Conservation (phyloP, 208 protist genomes). For the Trypanosoma grayi region DNA sequence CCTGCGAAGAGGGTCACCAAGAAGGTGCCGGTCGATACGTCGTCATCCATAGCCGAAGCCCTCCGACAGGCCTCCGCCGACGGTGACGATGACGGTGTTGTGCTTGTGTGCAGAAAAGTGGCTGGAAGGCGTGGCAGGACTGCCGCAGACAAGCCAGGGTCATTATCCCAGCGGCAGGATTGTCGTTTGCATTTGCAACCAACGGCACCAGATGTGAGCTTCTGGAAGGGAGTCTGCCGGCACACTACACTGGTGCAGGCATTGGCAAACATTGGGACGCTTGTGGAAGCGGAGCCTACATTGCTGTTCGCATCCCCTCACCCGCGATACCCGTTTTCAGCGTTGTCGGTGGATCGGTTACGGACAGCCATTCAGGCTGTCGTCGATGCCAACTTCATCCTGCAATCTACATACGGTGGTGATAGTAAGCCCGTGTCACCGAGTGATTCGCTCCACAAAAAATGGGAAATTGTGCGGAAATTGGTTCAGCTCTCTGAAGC, state of each 20-base stretch:
- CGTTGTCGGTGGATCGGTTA: conserved; percentile 12
- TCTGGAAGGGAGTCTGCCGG: conserved; percentile 26
- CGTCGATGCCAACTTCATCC: conserved; percentile 4
- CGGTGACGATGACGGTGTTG: neutral
- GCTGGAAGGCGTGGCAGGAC: neutral
- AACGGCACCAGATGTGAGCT: conserved; percentile 11
- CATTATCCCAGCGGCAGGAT: neutral
- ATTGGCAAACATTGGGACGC: conserved; percentile 24
- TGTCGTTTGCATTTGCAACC: conserved; percentile 7
- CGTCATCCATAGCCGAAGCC: conserved; percentile 3
- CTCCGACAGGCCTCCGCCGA: conserved; percentile 1
- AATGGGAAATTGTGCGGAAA: conserved; percentile 27
- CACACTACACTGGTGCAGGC: conserved; percentile 11
- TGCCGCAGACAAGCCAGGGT: neutral
- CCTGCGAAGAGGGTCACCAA: conserved; percentile 9
- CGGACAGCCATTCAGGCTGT: conserved; percentile 18
- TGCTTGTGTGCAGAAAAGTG: neutral
- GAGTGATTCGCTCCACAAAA: neutral
- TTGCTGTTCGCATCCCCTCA: neutral
- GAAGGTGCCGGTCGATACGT: neutral
- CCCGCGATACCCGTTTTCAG: conserved; percentile 20
- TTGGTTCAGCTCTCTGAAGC: conserved; percentile 56
- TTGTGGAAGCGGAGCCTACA: conserved; percentile 11
- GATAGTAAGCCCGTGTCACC: neutral
- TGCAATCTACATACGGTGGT: neutral